Evolutionary conservation across 2,329 filamentous ascomycete genomes (phyloP).

Genomic region (Endothia cerciana): DNA sequence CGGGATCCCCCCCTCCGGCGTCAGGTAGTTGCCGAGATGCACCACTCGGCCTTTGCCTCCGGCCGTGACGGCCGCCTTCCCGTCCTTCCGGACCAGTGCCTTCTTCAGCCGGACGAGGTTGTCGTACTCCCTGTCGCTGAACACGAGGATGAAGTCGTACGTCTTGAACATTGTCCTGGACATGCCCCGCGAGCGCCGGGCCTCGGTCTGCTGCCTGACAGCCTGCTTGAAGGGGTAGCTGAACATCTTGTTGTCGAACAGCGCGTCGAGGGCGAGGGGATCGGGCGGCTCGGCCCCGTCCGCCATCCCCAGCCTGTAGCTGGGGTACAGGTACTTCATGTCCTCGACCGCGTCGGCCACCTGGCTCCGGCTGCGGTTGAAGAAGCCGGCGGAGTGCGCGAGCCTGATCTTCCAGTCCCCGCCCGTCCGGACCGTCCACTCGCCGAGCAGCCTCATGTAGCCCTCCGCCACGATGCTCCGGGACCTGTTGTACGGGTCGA

Average conservation of each 20-base stretch:
- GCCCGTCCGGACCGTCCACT: conserved; percentile 31
- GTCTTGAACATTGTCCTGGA: conserved; percentile 31
- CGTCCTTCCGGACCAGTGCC: conserved; percentile 29
- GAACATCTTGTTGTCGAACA: conserved; percentile 36
- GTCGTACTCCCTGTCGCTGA: conserved; percentile 35
- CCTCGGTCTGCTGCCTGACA: conserved; percentile 25
- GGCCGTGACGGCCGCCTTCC: conserved; percentile 3
- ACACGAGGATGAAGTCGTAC: conserved; percentile 36
- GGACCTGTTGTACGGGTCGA: conserved; percentile 35
- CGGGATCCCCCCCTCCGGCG: conserved; percentile 2
- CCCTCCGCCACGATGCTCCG: conserved; percentile 34
- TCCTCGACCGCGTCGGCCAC: conserved; percentile 30
- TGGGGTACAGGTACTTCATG: conserved; percentile 31
- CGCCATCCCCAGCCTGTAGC: conserved; percentile 26
- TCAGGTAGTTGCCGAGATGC: conserved; percentile 35
- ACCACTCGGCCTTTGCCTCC: conserved; percentile 33
- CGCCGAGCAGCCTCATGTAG: conserved; percentile 31
- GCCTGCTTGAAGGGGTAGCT: conserved; percentile 32
- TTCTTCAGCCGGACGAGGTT: conserved; percentile 34
- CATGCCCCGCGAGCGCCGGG: conserved; percentile 30
- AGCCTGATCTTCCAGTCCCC: conserved; percentile 32
- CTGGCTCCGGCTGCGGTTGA: conserved; percentile 29
- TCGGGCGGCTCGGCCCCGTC: conserved; percentile 28
- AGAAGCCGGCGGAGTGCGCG: conserved; percentile 35
- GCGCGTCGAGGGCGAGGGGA: conserved; percentile 28